Percentiles rank a stretch among this genome's conserved stretches.
Evolutionary conservation across 192 early-diverging fungal species (phyloP).

Genomic region (Dissophora globulifera): DNA sequence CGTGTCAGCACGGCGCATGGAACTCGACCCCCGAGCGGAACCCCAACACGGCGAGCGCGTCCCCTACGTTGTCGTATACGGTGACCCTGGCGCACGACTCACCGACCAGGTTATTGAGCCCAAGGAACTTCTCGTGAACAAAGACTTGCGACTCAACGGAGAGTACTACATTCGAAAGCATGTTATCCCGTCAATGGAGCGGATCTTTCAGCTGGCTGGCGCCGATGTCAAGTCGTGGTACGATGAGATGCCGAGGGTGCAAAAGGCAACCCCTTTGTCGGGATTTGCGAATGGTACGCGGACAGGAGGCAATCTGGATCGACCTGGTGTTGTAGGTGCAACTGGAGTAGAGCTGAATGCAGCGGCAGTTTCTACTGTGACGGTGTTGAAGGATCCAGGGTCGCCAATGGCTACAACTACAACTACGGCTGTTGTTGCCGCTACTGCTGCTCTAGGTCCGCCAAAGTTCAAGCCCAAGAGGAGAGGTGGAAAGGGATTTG

Average conservation of each 20-base stretch:
- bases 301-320: too few relatives aligned
- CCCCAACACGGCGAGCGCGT: conserved; percentile 91
- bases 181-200: conserved; percentile 80
- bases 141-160: conserved; percentile 76
- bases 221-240: conserved; percentile 80
- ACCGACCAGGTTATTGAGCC: conserved; percentile 81
- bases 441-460: too few relatives aligned
- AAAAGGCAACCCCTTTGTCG: conserved; percentile 58
- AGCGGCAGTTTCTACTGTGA: conserved; percentile 4
- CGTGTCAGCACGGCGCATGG: conserved; percentile 75
- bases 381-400: conserved; percentile 21
- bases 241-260: conserved; percentile 74
- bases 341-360: conserved; percentile 12
- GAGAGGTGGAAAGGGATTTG: conserved; percentile 30
- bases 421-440: too few relatives aligned
- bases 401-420: too few relatives aligned
- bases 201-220: conserved; percentile 85
- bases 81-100: conserved; percentile 71
- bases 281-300: background rate
- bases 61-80: conserved; percentile 86
- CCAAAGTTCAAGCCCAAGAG: conserved; percentile 31
- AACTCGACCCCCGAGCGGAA: conserved; percentile 74
- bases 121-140: conserved; percentile 66
- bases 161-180: conserved; percentile 90
- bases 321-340: background rate